A percentile compares a stretch with the other conserved stretches of the same genome.
phyloP scores from a whole-genome alignment of 495 filamentous ascomycete species.

The Rusavskia elegans region DNA sequence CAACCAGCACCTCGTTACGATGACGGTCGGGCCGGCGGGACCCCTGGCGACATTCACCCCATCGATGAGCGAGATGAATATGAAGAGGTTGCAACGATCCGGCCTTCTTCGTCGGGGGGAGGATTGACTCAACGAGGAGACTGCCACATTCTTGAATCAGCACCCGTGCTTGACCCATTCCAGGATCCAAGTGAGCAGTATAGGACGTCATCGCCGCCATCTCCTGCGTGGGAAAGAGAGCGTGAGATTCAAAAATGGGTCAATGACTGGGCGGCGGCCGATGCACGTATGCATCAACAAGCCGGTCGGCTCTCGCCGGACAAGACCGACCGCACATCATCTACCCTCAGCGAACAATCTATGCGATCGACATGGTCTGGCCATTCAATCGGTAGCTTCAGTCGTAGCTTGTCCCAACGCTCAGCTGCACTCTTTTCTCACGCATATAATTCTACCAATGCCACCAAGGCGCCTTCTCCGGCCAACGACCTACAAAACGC shows the following conservation, averaged over 20 bases:
- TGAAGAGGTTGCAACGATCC: slow-evolving; percentile 18
- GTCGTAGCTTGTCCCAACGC: slow-evolving; percentile 20
- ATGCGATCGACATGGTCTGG: slow-evolving; percentile 18
- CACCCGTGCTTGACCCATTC: slow-evolving; percentile 10
- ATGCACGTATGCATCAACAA: slow-evolving; percentile 25
- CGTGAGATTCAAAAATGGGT: slow-evolving; percentile 46
- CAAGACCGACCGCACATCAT: slow-evolving; percentile 38
- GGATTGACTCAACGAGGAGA: slow-evolving; percentile 8
- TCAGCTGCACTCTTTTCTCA: slow-evolving; percentile 13
- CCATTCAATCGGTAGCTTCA: slow-evolving; percentile 15
- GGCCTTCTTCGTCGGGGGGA: slow-evolving; percentile 12
- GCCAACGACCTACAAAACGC: not conserved
- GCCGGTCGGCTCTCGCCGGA: slow-evolving; percentile 26
- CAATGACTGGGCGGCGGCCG: slow-evolving; percentile 37
- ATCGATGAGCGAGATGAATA: slow-evolving; percentile 62
- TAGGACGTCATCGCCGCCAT: slow-evolving; percentile 11
- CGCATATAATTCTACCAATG: slow-evolving; percentile 1
- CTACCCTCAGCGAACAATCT: slow-evolving; percentile 38
- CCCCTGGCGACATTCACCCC: slow-evolving; percentile 39
- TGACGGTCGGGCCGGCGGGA: slow-evolving; percentile 29
- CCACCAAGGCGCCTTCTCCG: not conserved
- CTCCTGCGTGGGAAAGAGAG: slow-evolving; percentile 18
- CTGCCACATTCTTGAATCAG: slow-evolving; percentile 6
- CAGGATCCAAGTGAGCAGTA: slow-evolving; percentile 5
- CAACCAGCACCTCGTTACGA: slow-evolving; percentile 27